phyloP scores from a whole-genome alignment of 2,329 filamentous ascomycete species.

The Sporothrix curviconia region DNA sequence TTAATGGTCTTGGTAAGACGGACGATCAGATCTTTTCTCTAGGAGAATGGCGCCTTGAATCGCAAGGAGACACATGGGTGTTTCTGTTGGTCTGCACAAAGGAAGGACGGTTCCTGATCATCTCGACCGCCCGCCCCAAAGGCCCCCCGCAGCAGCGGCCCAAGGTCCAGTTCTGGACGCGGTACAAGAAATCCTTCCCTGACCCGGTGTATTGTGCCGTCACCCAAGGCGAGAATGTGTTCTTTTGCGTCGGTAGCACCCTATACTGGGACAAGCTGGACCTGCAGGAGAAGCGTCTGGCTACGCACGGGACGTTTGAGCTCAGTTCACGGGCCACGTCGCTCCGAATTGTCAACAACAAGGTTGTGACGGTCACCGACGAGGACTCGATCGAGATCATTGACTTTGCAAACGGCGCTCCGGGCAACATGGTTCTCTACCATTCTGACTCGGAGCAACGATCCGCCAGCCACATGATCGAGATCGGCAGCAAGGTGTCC shows the following conservation, averaged over 20 bases:
- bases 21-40: slow-evolving; percentile 56
- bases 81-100: slow-evolving; percentile 57
- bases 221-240: slow-evolving; percentile 48
- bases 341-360: slow-evolving; percentile 41
- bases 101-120: slow-evolving; percentile 48
- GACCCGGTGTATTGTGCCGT: slow-evolving; percentile 51
- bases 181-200: slow-evolving; percentile 38
- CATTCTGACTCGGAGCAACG: slow-evolving; percentile 43
- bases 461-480: slow-evolving; percentile 40
- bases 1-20: slow-evolving; percentile 49
- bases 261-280: slow-evolving; percentile 54
- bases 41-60: slow-evolving; percentile 56
- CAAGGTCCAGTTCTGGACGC: slow-evolving; percentile 48
- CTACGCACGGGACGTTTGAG: slow-evolving; percentile 37
- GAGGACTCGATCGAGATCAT: slow-evolving; percentile 52
- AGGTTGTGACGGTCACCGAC: slow-evolving; percentile 45
- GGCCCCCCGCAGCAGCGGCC: slow-evolving; percentile 22
- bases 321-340: slow-evolving; percentile 48
- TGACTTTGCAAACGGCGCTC: slow-evolving; percentile 24
- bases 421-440: slow-evolving; percentile 33
- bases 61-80: slow-evolving; percentile 51
- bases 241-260: slow-evolving; percentile 47
- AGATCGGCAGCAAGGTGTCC: slow-evolving; percentile 29
- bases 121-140: slow-evolving; percentile 37
- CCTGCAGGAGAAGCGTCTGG: slow-evolving; percentile 43